Evolutionary conservation across 2,329 filamentous ascomycete species (phyloP).

Genomic region (Cordyceps cicadae): DNA sequence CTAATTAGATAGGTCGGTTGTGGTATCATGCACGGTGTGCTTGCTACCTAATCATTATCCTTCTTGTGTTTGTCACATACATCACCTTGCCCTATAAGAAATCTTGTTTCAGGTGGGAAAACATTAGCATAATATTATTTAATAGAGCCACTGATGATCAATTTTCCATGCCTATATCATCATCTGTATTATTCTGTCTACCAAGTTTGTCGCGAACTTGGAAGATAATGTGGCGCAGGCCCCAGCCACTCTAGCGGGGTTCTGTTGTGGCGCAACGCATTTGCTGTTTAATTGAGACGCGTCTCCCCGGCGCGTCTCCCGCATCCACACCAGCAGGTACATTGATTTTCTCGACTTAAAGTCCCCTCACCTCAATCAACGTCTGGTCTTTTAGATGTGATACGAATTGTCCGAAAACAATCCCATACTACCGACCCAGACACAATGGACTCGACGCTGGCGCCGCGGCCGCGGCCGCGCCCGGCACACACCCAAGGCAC

Average conservation of each 20-base stretch:
- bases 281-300: constrained; percentile 10
- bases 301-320: constrained; percentile 7
- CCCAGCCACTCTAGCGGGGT: background rate
- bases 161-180: too few species aligned
- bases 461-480: constrained; percentile 49
- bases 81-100: too few species aligned
- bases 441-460: constrained; percentile 21
- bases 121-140: too few species aligned
- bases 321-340: background rate
- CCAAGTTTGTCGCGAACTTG: background rate
- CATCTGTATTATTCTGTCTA: background rate
- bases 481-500: constrained; percentile 76
- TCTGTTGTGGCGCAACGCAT: background rate
- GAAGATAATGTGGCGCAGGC: background rate
- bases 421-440: background rate
- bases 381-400: background rate
- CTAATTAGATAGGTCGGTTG: too few species aligned
- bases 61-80: too few species aligned
- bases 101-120: too few species aligned
- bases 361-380: background rate
- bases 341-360: background rate
- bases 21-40: too few species aligned
- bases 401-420: background rate
- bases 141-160: too few species aligned
- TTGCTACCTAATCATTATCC: too few species aligned